Evolutionary conservation across 1,284 basidiomycete species (phyloP).

Genomic region (Amylostereum chailletii): DNA sequence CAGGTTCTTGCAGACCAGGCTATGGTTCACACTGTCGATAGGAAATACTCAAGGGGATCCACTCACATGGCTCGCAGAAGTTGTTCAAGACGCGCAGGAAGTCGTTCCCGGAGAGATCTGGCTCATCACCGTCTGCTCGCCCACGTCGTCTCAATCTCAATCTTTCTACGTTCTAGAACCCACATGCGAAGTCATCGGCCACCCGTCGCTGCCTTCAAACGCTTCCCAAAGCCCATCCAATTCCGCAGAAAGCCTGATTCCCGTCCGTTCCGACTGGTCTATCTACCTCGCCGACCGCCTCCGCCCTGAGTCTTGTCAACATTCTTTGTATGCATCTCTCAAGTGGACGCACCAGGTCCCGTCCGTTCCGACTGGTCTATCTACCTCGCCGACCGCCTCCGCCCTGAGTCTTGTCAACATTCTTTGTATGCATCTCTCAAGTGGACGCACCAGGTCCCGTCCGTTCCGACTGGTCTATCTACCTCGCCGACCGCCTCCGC

Average conservation of each 20-base stretch:
- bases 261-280: constrained; percentile 57
- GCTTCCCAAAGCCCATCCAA: not conserved
- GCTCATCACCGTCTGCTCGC: constrained; percentile 33
- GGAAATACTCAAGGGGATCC: constrained; percentile 21
- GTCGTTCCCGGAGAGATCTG: constrained; percentile 52
- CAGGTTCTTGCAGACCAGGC: constrained; percentile 53
- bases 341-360: constrained; percentile 58
- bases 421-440: too few relatives aligned
- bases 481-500: constrained; percentile 27
- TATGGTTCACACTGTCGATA: constrained; percentile 55
- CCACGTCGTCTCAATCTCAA: constrained; percentile 13
- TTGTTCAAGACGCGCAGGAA: constrained; percentile 37
- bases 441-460: constrained; percentile 45
- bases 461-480: constrained; percentile 57
- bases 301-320: too few relatives aligned
- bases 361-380: too few relatives aligned
- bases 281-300: constrained; percentile 32
- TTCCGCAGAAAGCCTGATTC: constrained; percentile 1
- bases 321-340: too few relatives aligned
- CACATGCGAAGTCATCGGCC: constrained; percentile 65
- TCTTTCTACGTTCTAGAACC: constrained; percentile 49
- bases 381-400: too few relatives aligned
- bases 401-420: too few relatives aligned
- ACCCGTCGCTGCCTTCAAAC: constrained; percentile 10
- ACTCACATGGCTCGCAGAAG: constrained; percentile 24